Percentiles rank a stretch among this genome's conserved stretches.
These are phyloP conservation scores for Candida oleophila DNA, from an alignment of 805 yeast genomes.

Conservation along the genomic window DNA sequence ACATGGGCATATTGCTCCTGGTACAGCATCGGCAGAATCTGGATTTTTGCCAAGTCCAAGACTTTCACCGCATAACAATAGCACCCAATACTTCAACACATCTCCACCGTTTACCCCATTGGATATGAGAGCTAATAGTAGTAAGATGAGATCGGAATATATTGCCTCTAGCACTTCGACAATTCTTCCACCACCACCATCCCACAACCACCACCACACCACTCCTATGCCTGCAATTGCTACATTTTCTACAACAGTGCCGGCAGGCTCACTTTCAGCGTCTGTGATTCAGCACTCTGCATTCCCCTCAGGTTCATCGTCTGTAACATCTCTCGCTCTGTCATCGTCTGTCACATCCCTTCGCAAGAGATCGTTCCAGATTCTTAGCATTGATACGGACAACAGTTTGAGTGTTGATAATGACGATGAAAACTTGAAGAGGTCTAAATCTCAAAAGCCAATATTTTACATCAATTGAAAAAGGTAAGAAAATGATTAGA, in stretches of 20 bases:
- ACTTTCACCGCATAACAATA: constrained; percentile 4
- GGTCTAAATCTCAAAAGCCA: constrained; percentile 20
- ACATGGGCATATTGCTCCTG: background rate
- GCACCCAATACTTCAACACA: constrained; percentile 1
- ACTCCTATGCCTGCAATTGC: background rate
- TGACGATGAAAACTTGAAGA: constrained; percentile 18
- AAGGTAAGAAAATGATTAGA: background rate
- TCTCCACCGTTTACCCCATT: constrained; percentile 6
- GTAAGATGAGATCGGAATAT: background rate
- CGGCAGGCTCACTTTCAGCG: background rate
- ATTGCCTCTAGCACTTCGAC: background rate
- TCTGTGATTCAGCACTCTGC: background rate
- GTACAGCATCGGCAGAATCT: background rate
- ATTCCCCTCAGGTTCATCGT: background rate
- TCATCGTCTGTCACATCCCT: constrained; percentile 8
- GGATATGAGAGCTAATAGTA: background rate
- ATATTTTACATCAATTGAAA: constrained; percentile 16
- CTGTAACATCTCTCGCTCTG: background rate
- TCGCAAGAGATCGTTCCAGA: constrained; percentile 16
- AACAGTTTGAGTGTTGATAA: background rate
- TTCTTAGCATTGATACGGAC: constrained; percentile 5
- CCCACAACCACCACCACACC: background rate
- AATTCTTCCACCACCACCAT: background rate
- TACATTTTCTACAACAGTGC: background rate
- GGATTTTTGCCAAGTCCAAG: constrained; percentile 5